Evolutionary conservation across 2,329 filamentous ascomycete species (phyloP).

Genomic region (Tolypocladium album): DNA sequence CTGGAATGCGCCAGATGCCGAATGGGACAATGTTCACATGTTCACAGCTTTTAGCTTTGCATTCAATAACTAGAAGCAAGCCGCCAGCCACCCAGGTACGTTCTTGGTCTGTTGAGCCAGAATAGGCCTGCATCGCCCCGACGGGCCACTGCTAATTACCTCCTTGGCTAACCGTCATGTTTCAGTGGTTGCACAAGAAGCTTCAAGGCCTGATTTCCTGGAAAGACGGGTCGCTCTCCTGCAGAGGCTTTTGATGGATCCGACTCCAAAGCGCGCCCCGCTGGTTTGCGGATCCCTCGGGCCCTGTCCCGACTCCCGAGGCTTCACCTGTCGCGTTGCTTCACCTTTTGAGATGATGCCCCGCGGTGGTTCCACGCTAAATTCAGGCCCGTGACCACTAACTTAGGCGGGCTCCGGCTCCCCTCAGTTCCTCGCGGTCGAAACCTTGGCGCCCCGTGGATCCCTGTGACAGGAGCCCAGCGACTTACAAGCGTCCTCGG

Average conservation of each 20-base stretch:
- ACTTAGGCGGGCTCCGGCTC: background rate
- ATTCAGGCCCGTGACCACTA: background rate
- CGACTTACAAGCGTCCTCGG: background rate
- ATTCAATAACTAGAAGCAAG: background rate
- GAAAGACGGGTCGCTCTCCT: background rate
- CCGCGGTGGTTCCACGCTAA: background rate
- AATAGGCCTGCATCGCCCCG: background rate
- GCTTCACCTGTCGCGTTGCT: background rate
- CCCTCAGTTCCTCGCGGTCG: background rate
- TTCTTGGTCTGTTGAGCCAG: background rate
- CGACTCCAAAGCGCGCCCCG: background rate
- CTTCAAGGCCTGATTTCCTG: background rate
- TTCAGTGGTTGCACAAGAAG: background rate
- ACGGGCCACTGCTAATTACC: background rate
- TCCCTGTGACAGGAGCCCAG: background rate
- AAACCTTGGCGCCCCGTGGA: background rate
- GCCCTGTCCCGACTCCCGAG: background rate
- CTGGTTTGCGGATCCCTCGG: background rate
- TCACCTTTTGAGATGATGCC: background rate
- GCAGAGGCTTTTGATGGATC: background rate
- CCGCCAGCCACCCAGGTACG: background rate
- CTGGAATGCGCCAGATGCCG: background rate
- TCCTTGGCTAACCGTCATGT: too few species aligned
- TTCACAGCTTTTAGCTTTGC: background rate
- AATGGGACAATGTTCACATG: background rate